These are phyloP conservation scores for Picea mariana DNA, from an alignment of 83 land plant species.

Conservation along the genomic window DNA sequence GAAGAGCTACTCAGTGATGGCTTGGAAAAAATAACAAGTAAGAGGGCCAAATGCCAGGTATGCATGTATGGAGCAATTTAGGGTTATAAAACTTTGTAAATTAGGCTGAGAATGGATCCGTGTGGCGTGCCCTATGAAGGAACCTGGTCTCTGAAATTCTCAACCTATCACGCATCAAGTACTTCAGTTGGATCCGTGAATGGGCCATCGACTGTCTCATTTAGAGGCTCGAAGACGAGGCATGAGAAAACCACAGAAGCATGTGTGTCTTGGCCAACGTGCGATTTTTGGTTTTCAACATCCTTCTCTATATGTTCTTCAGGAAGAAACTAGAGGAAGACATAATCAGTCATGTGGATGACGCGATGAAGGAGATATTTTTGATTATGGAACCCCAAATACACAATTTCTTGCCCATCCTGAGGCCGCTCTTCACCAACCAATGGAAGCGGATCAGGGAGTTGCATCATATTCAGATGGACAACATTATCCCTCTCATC, in stretches of 20 bases:
- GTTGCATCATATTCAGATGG: slow-evolving; percentile 42
- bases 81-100: no score
- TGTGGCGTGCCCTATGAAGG: slow-evolving; percentile 67
- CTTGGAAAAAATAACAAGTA: no score
- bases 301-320: slow-evolving; percentile 57
- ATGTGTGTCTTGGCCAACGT: slow-evolving; percentile 47
- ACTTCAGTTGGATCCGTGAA: slow-evolving; percentile 30
- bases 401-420: slow-evolving; percentile 56
- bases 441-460: slow-evolving; percentile 34
- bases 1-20: no score
- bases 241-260: slow-evolving; percentile 10
- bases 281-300: slow-evolving; percentile 53
- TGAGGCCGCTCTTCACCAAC: slow-evolving; percentile 44
- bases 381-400: slow-evolving; percentile 41
- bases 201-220: slow-evolving; percentile 53
- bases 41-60: no score
- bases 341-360: slow-evolving; percentile 36
- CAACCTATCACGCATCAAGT: slow-evolving; percentile 32
- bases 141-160: slow-evolving; percentile 68
- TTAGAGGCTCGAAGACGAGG: slow-evolving; percentile 34
- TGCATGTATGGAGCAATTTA: no score
- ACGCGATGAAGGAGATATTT: slow-evolving; percentile 49
- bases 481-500: slow-evolving; percentile 45
- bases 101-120: slow-evolving; percentile 55
- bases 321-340: slow-evolving; percentile 49